phyloP scores from a whole-genome alignment of 1,284 basidiomycete genomes.

The Trametes versicolor region DNA sequence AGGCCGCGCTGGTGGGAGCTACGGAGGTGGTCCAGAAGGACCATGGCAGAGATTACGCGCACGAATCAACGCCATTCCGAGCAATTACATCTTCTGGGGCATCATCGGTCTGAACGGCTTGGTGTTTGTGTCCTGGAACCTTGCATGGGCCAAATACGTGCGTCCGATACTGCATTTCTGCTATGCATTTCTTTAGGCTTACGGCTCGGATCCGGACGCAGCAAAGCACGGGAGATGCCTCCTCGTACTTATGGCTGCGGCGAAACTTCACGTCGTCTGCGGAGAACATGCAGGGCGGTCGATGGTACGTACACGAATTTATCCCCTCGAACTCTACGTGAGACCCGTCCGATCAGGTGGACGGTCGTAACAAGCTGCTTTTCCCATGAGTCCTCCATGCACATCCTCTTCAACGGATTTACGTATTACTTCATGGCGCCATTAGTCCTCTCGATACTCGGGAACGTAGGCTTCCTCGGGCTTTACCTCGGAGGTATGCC shows the following conservation, averaged over 20 bases:
- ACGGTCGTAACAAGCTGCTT: constrained; percentile 81
- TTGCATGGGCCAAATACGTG: constrained; percentile 50
- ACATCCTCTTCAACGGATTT: constrained; percentile 84
- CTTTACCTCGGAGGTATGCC: constrained; percentile 79
- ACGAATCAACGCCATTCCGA: constrained; percentile 50
- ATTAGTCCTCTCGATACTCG: constrained; percentile 73
- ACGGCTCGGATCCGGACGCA: constrained; percentile 7
- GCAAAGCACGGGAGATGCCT: constrained; percentile 54
- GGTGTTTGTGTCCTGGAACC: constrained; percentile 55
- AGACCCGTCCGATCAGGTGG: constrained; percentile 63
- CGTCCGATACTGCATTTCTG: constrained; percentile 34
- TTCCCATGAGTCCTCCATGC: constrained; percentile 71
- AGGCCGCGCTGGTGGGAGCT: constrained; percentile 15
- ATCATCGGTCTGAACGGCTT: constrained; percentile 57
- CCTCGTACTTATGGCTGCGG: constrained; percentile 65
- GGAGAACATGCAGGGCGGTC: constrained; percentile 72
- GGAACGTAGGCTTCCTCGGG: constrained; percentile 74
- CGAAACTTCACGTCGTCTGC: constrained; percentile 76
- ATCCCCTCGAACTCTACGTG: neutral
- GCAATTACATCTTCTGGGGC: constrained; percentile 51
- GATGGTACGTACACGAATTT: constrained; percentile 62
- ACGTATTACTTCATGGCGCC: constrained; percentile 85
- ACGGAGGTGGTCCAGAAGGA: constrained; percentile 26
- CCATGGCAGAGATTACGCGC: constrained; percentile 38
- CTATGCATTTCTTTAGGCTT: neutral